Conservation (phyloP, 2,329 filamentous ascomycete species). For the Akanthomyces lecanii region DNA sequence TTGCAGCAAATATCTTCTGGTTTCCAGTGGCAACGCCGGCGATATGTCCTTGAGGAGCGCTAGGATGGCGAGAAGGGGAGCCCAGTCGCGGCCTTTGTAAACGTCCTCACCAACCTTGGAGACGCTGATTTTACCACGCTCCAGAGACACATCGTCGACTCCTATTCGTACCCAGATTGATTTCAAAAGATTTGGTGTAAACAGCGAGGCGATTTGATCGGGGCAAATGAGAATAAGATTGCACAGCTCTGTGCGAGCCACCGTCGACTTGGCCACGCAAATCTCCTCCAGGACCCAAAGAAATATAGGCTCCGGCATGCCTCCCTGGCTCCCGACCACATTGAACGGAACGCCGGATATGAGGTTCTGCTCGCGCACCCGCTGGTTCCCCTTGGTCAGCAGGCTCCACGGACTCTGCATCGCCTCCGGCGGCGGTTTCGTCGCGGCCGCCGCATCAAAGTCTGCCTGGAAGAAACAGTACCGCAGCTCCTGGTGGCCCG, state of each 20-base stretch:
- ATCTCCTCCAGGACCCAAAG: constrained; percentile 62
- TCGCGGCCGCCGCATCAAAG: constrained; percentile 21
- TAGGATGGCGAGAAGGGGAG: constrained; percentile 40
- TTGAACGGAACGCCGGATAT: constrained; percentile 58
- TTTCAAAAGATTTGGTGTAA: constrained; percentile 44
- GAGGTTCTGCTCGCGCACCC: constrained; percentile 54
- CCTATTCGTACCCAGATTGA: constrained; percentile 57
- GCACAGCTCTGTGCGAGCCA: constrained; percentile 58
- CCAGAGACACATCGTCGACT: constrained; percentile 44
- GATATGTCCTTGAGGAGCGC: constrained; percentile 38
- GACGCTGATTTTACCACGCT: constrained; percentile 22
- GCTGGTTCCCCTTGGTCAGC: constrained; percentile 40
- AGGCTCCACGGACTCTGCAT: constrained; percentile 43
- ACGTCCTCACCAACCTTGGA: constrained; percentile 25
- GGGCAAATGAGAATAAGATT: constrained; percentile 46
- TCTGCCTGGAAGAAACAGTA: constrained; percentile 50
- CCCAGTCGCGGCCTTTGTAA: constrained; percentile 43
- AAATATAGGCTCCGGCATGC: constrained; percentile 60
- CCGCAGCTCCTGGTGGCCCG: constrained; percentile 30
- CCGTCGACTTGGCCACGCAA: constrained; percentile 49
- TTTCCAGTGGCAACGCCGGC: constrained; percentile 29
- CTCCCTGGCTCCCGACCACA: constrained; percentile 32
- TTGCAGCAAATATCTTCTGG: constrained; percentile 38
- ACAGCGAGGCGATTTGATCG: constrained; percentile 39
- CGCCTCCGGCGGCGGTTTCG: constrained; percentile 27